phyloP scores from a whole-genome alignment of 345 rosid species.

The Eucalyptus erythrocorys region DNA sequence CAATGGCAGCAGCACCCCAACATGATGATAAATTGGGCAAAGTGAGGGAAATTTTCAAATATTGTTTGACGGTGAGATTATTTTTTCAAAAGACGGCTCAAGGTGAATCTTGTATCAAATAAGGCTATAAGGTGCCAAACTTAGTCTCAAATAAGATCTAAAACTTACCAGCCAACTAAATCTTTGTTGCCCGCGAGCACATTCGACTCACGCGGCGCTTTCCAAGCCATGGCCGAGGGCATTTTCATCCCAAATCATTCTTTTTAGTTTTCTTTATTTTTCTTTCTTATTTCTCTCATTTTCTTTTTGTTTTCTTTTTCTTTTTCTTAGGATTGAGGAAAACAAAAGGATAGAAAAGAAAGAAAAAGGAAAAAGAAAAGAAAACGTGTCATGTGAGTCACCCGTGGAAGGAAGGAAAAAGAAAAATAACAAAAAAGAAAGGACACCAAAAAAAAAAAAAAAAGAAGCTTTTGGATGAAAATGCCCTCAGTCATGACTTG shows the following conservation, averaged over 20 bases:
- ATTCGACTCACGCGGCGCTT: neutral
- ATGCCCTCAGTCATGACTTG: neutral
- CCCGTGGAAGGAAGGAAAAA: neutral
- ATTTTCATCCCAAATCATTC: neutral
- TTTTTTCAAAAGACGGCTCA: neutral
- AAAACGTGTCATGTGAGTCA: neutral
- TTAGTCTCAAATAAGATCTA: neutral
- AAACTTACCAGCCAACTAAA: accelerated
- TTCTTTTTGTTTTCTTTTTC: no score
- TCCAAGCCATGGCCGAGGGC: neutral
- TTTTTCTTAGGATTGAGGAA: accelerated
- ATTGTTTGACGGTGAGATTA: neutral
- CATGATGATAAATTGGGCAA: neutral
- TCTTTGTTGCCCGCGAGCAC: neutral
- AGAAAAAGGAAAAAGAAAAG: no score
- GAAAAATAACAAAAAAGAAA: neutral
- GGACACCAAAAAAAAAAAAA: no score
- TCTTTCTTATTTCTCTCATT: no score
- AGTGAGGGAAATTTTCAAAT: neutral
- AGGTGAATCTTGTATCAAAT: neutral
- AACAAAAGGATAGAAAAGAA: no score
- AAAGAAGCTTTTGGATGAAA: neutral
- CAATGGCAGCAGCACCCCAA: neutral
- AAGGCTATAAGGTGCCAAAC: neutral
- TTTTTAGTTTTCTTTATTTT: no score